Evolutionary conservation across 2,329 filamentous ascomycete species (phyloP).

Genomic region (Cladorrhinum sp.): DNA sequence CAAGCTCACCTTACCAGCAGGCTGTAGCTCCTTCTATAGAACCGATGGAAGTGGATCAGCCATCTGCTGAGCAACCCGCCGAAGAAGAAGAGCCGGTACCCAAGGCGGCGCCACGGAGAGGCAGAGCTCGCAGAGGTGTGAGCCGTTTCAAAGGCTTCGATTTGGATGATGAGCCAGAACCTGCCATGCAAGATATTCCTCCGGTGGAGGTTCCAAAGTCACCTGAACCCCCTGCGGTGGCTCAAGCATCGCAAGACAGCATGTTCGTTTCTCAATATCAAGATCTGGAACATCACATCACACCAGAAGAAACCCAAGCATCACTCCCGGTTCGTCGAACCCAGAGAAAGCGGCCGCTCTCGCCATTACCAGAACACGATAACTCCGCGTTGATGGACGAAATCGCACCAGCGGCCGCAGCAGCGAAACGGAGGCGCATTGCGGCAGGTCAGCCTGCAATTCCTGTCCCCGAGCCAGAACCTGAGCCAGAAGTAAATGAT

Average conservation of each 20-base stretch:
- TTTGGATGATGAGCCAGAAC: constrained; percentile 40
- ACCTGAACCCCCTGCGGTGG: constrained; percentile 6
- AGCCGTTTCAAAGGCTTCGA: constrained; percentile 74
- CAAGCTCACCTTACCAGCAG: constrained; percentile 13
- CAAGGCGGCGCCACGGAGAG: constrained; percentile 19
- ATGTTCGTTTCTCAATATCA: constrained; percentile 56
- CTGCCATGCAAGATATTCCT: constrained; percentile 30
- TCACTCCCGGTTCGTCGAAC: constrained; percentile 12
- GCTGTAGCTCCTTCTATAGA: background rate
- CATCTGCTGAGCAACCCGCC: constrained; percentile 17
- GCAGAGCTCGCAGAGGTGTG: constrained; percentile 26
- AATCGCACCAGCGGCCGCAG: constrained; percentile 72
- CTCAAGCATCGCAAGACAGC: constrained; percentile 37
- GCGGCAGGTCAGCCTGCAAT: constrained; percentile 53
- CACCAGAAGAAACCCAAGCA: background rate
- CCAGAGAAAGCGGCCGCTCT: constrained; percentile 46
- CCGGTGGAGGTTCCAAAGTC: background rate
- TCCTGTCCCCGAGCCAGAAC: constrained; percentile 29
- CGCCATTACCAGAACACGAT: constrained; percentile 38
- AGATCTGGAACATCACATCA: constrained; percentile 18
- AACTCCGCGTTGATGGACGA: constrained; percentile 61
- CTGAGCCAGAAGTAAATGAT: constrained; percentile 25
- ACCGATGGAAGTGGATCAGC: constrained; percentile 30
- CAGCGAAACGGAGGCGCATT: constrained; percentile 73
- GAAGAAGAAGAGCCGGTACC: constrained; percentile 26